phyloP scores from a whole-genome alignment of 2,329 filamentous ascomycete species.

The Trichophyton mentagrophytes region DNA sequence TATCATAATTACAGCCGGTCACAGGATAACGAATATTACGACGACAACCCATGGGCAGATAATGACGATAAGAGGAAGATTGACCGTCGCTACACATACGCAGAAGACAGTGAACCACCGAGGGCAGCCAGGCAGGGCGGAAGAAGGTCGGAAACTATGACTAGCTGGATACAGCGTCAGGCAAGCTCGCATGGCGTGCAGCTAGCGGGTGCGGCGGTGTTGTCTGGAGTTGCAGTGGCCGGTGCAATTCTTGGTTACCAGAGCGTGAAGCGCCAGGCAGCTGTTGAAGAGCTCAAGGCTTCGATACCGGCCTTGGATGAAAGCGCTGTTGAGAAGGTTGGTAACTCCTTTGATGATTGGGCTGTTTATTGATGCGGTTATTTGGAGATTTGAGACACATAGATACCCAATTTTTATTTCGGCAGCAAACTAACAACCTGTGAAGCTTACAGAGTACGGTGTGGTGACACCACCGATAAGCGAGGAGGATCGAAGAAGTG shows the following conservation, averaged over 20 bases:
- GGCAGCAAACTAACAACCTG: constrained; percentile 24
- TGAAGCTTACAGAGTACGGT: constrained; percentile 41
- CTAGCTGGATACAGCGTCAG: constrained; percentile 34
- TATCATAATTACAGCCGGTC: constrained; percentile 2
- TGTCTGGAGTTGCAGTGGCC: constrained; percentile 33
- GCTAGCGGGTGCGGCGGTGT: constrained; percentile 31
- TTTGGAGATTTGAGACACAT: not conserved
- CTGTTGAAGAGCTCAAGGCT: constrained; percentile 45
- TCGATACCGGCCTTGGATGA: constrained; percentile 45
- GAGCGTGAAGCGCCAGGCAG: constrained; percentile 41
- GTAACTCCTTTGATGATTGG: not conserved
- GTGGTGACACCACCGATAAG: constrained; percentile 23
- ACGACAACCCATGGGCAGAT: not conserved
- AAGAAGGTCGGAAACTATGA: constrained; percentile 21
- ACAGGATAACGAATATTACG: constrained; percentile 5
- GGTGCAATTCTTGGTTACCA: constrained; percentile 47
- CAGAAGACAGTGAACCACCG: not conserved
- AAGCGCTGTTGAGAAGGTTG: constrained; percentile 40
- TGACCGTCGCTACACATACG: not conserved
- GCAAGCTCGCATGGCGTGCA: constrained; percentile 30
- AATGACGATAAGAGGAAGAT: constrained; percentile 4
- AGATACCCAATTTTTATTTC: not conserved
- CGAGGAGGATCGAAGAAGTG: constrained; percentile 46
- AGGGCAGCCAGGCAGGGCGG: not conserved
- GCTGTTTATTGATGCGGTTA: not conserved